Conservation (phyloP, 768 basidiomycete species). For the Amanita rubescens region DNA sequence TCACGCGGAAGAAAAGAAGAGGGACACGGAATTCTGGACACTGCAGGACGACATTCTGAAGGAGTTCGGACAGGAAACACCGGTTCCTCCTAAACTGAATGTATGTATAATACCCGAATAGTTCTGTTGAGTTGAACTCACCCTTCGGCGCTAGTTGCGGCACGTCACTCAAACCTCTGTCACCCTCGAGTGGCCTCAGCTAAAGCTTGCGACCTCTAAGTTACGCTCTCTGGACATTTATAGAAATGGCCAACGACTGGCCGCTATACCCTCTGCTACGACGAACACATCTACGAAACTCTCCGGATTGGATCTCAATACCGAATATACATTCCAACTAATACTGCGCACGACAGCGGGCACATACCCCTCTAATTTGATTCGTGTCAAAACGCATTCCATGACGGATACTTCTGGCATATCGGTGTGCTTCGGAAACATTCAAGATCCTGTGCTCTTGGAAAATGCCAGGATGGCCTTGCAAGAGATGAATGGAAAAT, state of each 20-base stretch:
- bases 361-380: constrained; percentile 76
- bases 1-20: constrained; percentile 69
- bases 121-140: not conserved
- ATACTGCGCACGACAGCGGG: constrained; percentile 90
- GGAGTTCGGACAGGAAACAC: constrained; percentile 61
- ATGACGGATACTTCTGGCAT: constrained; percentile 95
- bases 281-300: constrained; percentile 86
- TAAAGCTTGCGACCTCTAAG: constrained; percentile 80
- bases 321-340: constrained; percentile 92
- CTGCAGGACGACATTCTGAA: constrained; percentile 77
- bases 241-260: constrained; percentile 83
- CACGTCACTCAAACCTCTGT: constrained; percentile 97
- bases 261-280: constrained; percentile 73
- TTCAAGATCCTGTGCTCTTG: constrained; percentile 67
- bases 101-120: constrained; percentile 31
- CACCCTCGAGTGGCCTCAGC: constrained; percentile 88
- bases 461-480: constrained; percentile 80
- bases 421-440: constrained; percentile 88
- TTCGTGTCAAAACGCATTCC: constrained; percentile 84
- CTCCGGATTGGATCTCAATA: constrained; percentile 71
- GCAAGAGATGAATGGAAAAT: constrained; percentile 80
- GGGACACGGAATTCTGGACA: constrained; percentile 76
- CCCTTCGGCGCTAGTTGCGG: constrained; percentile 48
- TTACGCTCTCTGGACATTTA: constrained; percentile 89
- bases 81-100: constrained; percentile 66